A percentile compares a stretch with the other conserved stretches of the same genome.
Evolutionary conservation across 2,329 filamentous ascomycete genomes (phyloP).

Genomic region (Cladophialophora psammophila): DNA sequence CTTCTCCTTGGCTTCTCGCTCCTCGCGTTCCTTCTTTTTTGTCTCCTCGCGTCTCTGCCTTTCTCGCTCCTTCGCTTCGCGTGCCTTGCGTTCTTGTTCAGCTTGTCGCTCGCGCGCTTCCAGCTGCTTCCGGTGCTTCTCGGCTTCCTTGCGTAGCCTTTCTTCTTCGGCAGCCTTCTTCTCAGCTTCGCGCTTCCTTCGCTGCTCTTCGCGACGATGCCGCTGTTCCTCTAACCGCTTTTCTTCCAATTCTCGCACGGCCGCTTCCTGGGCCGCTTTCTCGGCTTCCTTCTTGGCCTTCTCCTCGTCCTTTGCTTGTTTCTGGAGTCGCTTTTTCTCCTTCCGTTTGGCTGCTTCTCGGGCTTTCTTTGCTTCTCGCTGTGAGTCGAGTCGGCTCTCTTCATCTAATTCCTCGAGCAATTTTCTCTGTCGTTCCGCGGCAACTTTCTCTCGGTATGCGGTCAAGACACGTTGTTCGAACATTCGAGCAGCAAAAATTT

Average conservation of each 20-base stretch:
- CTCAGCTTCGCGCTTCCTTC: slow-evolving; percentile 88
- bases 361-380: slow-evolving; percentile 90
- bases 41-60: slow-evolving; percentile 75
- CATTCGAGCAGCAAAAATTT: slow-evolving; percentile 98
- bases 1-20: slow-evolving; percentile 68
- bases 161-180: slow-evolving; percentile 92
- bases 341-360: slow-evolving; percentile 95
- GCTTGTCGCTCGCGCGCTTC: slow-evolving; percentile 87
- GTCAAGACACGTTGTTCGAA: slow-evolving; percentile 96
- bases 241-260: slow-evolving; percentile 75
- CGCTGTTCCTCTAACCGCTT: slow-evolving; percentile 81
- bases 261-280: slow-evolving; percentile 84
- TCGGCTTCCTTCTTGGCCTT: slow-evolving; percentile 87
- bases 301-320: slow-evolving; percentile 87
- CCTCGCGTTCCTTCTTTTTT: slow-evolving; percentile 79
- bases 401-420: slow-evolving; percentile 90
- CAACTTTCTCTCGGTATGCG: slow-evolving; percentile 97
- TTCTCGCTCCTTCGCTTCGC: slow-evolving; percentile 79
- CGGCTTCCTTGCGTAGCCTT: slow-evolving; percentile 80
- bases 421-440: slow-evolving; percentile 87
- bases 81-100: slow-evolving; percentile 82
- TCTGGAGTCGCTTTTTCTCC: slow-evolving; percentile 89
- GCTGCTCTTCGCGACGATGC: slow-evolving; percentile 84
- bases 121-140: slow-evolving; percentile 77
- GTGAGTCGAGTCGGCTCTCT: slow-evolving; percentile 76